A percentile compares a stretch with the other conserved stretches of the same genome.
These are phyloP conservation scores for Colletotrichum costaricense DNA, from an alignment of 2,329 filamentous ascomycete genomes.

Conservation along the genomic window DNA sequence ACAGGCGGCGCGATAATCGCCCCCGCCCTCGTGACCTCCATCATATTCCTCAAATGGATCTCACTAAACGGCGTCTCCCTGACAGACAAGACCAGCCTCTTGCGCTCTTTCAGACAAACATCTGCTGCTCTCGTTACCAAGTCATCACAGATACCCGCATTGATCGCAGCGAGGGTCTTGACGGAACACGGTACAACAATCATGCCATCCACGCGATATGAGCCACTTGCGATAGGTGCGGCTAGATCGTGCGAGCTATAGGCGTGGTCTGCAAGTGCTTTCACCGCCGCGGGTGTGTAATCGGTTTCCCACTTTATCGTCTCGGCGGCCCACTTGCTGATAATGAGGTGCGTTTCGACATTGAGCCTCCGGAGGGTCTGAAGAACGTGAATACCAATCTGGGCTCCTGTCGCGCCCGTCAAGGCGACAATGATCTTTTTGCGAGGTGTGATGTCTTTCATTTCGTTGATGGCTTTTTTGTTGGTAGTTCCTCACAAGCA, in stretches of 20 bases:
- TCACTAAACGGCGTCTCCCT: conserved; percentile 59
- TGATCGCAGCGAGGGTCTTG: conserved; percentile 58
- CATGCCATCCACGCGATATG: conserved; percentile 57
- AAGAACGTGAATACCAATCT: conserved; percentile 54
- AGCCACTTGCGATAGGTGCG: conserved; percentile 56
- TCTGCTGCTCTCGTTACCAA: conserved; percentile 57
- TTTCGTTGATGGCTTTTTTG: background rate
- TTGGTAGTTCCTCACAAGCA: background rate
- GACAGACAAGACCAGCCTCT: conserved; percentile 51
- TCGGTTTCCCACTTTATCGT: conserved; percentile 57
- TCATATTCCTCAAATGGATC: conserved; percentile 60
- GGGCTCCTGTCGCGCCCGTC: conserved; percentile 61
- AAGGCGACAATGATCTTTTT: conserved; percentile 58
- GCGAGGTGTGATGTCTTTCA: conserved; percentile 11
- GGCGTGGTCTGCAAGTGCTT: conserved; percentile 1
- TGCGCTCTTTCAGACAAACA: conserved; percentile 57
- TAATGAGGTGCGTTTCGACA: conserved; percentile 60
- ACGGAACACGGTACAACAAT: conserved; percentile 60
- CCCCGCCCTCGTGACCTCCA: conserved; percentile 47
- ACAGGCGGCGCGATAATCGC: conserved; percentile 58
- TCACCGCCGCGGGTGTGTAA: background rate
- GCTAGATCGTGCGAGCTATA: conserved; percentile 54
- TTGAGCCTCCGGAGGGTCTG: conserved; percentile 51
- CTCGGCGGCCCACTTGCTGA: conserved; percentile 60
- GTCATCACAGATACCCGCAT: conserved; percentile 55